Conservation (phyloP, 495 filamentous ascomycete genomes). For the Aspergillus coremiiformis region DNA sequence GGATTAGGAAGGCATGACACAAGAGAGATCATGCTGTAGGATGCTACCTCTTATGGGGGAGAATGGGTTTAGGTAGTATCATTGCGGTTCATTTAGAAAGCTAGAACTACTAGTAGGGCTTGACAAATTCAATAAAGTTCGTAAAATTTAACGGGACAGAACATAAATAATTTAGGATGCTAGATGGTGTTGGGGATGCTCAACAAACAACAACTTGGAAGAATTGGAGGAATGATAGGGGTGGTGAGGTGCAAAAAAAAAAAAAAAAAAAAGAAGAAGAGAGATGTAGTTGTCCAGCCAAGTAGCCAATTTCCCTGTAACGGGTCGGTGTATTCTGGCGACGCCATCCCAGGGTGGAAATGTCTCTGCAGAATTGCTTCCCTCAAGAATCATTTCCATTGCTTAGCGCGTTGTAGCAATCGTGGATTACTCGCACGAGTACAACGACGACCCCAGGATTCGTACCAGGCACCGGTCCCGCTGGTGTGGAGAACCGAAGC, state of each 20-base stretch:
- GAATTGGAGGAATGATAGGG: background rate
- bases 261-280: slow-evolving; percentile 19
- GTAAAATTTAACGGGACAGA: no score
- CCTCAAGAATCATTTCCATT: slow-evolving; percentile 57
- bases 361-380: slow-evolving; percentile 61
- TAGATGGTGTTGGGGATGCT: no score
- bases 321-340: slow-evolving; percentile 48
- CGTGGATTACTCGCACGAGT: slow-evolving; percentile 56
- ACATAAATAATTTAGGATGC: no score
- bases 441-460: slow-evolving; percentile 49
- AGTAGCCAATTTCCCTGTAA: slow-evolving; percentile 38
- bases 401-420: slow-evolving; percentile 50
- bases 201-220: no score
- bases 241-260: background rate
- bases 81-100: background rate
- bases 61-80: background rate
- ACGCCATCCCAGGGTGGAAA: slow-evolving; percentile 54
- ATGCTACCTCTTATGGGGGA: background rate
- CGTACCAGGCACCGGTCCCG: slow-evolving; percentile 53
- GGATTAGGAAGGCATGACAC: background rate
- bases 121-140: no score
- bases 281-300: slow-evolving; percentile 31
- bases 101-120: background rate
- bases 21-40: background rate
- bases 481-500: slow-evolving; percentile 34